phyloP scores from a whole-genome alignment of 306 rosid species.

The Bauhinia variegata region DNA sequence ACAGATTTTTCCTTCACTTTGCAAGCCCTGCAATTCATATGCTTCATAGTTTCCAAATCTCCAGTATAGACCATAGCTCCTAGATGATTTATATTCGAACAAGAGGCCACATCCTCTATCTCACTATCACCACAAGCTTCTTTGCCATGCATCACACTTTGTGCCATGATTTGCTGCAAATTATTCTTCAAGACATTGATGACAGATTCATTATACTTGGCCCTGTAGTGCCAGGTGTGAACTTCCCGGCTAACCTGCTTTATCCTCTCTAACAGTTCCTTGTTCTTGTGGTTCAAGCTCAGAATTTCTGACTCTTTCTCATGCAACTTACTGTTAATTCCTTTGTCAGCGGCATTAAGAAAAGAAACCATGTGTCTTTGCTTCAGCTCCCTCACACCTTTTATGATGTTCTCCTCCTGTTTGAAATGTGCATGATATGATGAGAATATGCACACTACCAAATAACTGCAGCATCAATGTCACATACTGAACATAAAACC shows the following conservation, averaged over 20 bases:
- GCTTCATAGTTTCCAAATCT: neutral
- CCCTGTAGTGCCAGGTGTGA: slow-evolving; percentile 42
- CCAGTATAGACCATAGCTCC: slow-evolving; percentile 1
- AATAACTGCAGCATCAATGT: neutral
- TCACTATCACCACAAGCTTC: slow-evolving; percentile 45
- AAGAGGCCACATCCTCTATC: slow-evolving; percentile 44
- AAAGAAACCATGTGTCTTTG: slow-evolving; percentile 43
- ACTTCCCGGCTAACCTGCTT: slow-evolving; percentile 38
- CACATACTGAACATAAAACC: neutral
- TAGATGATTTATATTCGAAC: slow-evolving; percentile 8
- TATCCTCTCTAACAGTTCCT: slow-evolving; percentile 38
- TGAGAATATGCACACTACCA: neutral
- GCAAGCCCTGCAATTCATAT: slow-evolving; percentile 39
- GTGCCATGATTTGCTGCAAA: slow-evolving; percentile 40
- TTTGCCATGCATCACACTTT: slow-evolving; percentile 28
- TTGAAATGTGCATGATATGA: slow-evolving; percentile 3
- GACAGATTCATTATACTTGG: slow-evolving; percentile 42
- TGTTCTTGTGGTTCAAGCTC: slow-evolving; percentile 39
- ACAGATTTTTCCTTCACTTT: slow-evolving; percentile 35
- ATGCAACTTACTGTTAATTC: slow-evolving; percentile 32
- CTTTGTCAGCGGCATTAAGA: slow-evolving; percentile 37
- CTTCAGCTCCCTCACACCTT: slow-evolving; percentile 40
- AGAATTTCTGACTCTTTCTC: slow-evolving; percentile 40
- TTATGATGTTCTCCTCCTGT: slow-evolving; percentile 42
- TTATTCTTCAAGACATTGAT: slow-evolving; percentile 32